Evolutionary conservation across 768 basidiomycete genomes (phyloP).

Genomic region (Coprinopsis sp.): DNA sequence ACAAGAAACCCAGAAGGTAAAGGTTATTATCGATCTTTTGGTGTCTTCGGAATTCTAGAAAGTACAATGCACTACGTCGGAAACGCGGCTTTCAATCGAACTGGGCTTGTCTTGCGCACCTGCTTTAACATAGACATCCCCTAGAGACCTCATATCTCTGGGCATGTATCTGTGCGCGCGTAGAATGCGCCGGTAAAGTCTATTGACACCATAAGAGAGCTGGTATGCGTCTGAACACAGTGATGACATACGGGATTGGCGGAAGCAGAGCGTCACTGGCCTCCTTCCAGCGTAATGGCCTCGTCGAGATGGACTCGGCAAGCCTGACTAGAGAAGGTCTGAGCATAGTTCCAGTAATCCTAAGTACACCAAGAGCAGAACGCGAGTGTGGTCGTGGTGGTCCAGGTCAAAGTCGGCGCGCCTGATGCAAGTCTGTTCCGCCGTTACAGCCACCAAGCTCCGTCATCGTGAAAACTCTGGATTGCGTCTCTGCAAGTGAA

Average conservation of each 20-base stretch:
- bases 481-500: too few relatives aligned
- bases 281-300: constrained; percentile 54
- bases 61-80: not conserved
- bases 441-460: too few relatives aligned
- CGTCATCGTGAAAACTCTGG: too few relatives aligned
- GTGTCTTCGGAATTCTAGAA: constrained; percentile 84
- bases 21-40: constrained; percentile 75
- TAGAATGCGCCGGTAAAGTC: constrained; percentile 77
- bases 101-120: constrained; percentile 36
- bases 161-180: constrained; percentile 76
- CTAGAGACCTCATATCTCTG: constrained; percentile 75
- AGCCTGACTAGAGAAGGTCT: constrained; percentile 40
- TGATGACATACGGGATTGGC: constrained; percentile 69
- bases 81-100: not conserved
- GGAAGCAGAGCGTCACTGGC: constrained; percentile 69
- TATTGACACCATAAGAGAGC: constrained; percentile 22
- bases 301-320: constrained; percentile 54
- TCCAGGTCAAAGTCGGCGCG: too few relatives aligned
- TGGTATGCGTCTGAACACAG: not conserved
- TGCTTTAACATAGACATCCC: constrained; percentile 81
- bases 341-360: too few relatives aligned
- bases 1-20: constrained; percentile 91
- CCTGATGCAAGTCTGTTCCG: too few relatives aligned
- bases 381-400: too few relatives aligned
- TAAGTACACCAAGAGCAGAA: too few relatives aligned